Evolutionary conservation across 805 yeast genomes (phyloP).

Genomic region (Candida sithepensis): DNA sequence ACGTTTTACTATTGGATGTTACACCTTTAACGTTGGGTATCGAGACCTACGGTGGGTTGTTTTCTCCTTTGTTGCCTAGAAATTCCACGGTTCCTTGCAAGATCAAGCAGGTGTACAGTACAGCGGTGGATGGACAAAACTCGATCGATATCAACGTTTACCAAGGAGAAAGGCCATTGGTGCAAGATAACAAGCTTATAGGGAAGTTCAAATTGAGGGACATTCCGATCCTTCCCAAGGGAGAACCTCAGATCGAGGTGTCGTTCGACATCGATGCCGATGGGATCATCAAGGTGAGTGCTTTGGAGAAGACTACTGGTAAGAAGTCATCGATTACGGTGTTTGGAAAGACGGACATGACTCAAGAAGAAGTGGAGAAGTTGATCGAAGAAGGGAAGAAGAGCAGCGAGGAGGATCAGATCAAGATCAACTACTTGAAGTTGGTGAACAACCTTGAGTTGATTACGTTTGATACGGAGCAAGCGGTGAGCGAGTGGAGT

Average conservation of each 20-base stretch:
- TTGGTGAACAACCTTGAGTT: slow-evolving; percentile 59
- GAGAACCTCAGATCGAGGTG: slow-evolving; percentile 87
- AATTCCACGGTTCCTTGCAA: slow-evolving; percentile 94
- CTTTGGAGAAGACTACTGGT: slow-evolving; percentile 89
- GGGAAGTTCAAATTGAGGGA: slow-evolving; percentile 92
- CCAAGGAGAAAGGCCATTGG: slow-evolving; percentile 97
- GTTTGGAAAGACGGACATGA: slow-evolving; percentile 92
- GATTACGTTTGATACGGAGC: slow-evolving; percentile 34
- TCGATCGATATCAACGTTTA: slow-evolving; percentile 93
- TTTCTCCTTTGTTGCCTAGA: slow-evolving; percentile 81
- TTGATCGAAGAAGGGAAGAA: slow-evolving; percentile 91
- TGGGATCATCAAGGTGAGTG: slow-evolving; percentile 94
- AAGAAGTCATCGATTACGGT: slow-evolving; percentile 94
- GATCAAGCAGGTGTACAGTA: slow-evolving; percentile 88
- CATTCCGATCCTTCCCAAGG: slow-evolving; percentile 87
- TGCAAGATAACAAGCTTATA: slow-evolving; percentile 90
- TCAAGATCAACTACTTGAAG: slow-evolving; percentile 51
- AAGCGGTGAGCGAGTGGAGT: slow-evolving; percentile 27
- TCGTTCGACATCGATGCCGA: slow-evolving; percentile 94
- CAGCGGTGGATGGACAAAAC: slow-evolving; percentile 94
- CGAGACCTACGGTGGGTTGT: slow-evolving; percentile 96
- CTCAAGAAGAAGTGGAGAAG: slow-evolving; percentile 84
- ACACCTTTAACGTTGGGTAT: slow-evolving; percentile 89
- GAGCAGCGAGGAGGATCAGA: slow-evolving; percentile 73
- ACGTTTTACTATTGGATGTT: slow-evolving; percentile 84